A percentile compares a stretch with the other conserved stretches of the same genome.
Conservation (phyloP, 176 grass and related monocot species). For the Oryza brachyantha region DNA sequence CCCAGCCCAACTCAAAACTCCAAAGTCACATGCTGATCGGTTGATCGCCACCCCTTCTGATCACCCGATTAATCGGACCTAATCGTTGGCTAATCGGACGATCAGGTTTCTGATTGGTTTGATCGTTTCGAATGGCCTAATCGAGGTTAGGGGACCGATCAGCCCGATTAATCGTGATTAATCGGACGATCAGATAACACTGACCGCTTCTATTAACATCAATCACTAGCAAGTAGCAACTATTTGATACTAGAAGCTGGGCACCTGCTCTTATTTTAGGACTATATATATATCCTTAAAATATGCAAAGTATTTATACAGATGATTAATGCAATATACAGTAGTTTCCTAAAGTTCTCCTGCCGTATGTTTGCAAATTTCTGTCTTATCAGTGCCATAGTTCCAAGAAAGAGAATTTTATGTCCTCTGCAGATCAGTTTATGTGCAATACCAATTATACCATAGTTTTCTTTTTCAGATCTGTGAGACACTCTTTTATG, state of each 20-base stretch:
- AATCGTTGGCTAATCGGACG: too few species aligned
- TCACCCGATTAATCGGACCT: too few species aligned
- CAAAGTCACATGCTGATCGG: too few species aligned
- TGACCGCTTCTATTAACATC: not conserved
- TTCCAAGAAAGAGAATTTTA: not conserved
- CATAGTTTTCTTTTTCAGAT: not conserved
- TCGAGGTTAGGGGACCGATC: too few species aligned
- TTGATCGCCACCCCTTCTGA: too few species aligned
- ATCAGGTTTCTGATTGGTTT: too few species aligned
- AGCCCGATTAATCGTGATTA: too few species aligned
- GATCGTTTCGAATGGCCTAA: too few species aligned
- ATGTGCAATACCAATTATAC: not conserved
- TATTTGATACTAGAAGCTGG: not conserved
- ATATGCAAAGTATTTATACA: not conserved
- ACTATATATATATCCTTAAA: not conserved
- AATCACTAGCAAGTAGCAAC: not conserved
- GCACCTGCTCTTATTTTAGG: not conserved
- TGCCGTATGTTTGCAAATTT: not conserved
- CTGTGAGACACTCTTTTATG: not conserved
- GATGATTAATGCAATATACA: not conserved
- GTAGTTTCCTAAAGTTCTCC: constrained; percentile 3
- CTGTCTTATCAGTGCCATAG: not conserved
- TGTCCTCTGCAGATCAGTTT: not conserved
- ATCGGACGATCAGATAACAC: too few species aligned
- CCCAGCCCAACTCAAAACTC: too few species aligned